A percentile compares a stretch with the other conserved stretches of the same genome.
Evolutionary conservation across 108 stramenopile species (phyloP).

Genomic region (Skeletonema marinoi): DNA sequence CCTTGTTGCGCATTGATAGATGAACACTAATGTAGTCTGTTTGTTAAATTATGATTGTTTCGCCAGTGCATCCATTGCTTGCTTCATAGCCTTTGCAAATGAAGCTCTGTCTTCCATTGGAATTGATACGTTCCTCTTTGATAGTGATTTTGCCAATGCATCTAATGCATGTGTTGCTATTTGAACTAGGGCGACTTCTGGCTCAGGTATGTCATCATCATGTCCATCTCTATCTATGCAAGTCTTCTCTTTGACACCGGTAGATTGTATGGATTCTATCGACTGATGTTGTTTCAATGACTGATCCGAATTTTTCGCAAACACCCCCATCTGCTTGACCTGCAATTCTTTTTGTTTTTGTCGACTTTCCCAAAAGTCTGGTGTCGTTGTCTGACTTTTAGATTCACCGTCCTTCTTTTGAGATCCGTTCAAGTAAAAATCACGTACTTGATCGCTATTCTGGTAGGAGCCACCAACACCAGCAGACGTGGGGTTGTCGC

Average conservation of each 20-base stretch:
- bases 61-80: conserved; percentile 47
- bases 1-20: no score
- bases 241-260: neutral
- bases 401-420: conserved; percentile 8
- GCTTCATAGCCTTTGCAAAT: conserved; percentile 44
- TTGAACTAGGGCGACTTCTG: conserved; percentile 28
- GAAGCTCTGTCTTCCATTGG: conserved; percentile 35
- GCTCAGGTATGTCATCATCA: neutral
- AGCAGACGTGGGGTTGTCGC: neutral
- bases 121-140: neutral
- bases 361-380: conserved; percentile 36
- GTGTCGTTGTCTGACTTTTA: neutral
- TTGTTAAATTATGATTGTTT: neutral
- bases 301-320: neutral
- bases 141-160: conserved; percentile 24
- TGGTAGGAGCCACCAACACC: conserved; percentile 29
- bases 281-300: neutral
- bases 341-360: conserved; percentile 36
- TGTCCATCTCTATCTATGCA: neutral
- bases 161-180: conserved; percentile 48
- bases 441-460: conserved; percentile 36
- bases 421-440: conserved; percentile 20
- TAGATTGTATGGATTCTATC: neutral
- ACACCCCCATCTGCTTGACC: conserved; percentile 37
- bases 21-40: neutral